Base-by-base conservation (phyloP, 169 alveolate genomes). In the Cryptosporidium canis region DNA sequence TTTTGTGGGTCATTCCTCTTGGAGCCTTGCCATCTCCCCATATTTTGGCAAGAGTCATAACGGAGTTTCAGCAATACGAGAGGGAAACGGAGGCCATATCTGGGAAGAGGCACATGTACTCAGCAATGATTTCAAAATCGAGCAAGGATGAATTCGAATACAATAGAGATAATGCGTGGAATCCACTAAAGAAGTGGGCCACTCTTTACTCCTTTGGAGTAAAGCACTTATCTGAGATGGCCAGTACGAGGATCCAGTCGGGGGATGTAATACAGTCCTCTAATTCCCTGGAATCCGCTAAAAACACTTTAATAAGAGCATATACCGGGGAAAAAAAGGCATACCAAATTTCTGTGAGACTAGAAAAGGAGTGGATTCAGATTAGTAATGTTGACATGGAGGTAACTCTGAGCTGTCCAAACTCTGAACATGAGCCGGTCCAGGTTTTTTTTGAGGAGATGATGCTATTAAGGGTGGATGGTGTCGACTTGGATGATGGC, bases 21-120 rank as follows among this genome's bases (percentile, higher is more conserved):
- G 87, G 87, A 1, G 61, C 87, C 16, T 45, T 77, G 12, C 87
- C 87, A 16, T 77, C 87, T 12, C 87, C 87, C n/a, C 87, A 77
- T 77, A 77, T 77, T 41, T 43, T 77, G 16, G 44, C 87, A 21
- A 77, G 43, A 29, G 72, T 77, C 9, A 44, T 63, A 0, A 58
- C 55, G 9, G 71, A 77, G n/a, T 77, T 77, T 77, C 63, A 58
- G 44, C 14, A 16, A 77, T 41, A 37, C 37, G 87, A 77, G 37
- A 51, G 3, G 7, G 8, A 7, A 35, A 9, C 18, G 16, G 61
- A 31, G 27, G 31, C 31, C 2, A 18, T 5, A 12, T 61, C 45
- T 61, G 68, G 48, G 47, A 35, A 35, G 11, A 35, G 33, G n/a
- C 41, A 1, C n/a, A 0, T n/a, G 5, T n/a, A 41, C n/a, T 55